Conservation (phyloP, 495 filamentous ascomycete species). For the Aspergillus haitiensis region DNA sequence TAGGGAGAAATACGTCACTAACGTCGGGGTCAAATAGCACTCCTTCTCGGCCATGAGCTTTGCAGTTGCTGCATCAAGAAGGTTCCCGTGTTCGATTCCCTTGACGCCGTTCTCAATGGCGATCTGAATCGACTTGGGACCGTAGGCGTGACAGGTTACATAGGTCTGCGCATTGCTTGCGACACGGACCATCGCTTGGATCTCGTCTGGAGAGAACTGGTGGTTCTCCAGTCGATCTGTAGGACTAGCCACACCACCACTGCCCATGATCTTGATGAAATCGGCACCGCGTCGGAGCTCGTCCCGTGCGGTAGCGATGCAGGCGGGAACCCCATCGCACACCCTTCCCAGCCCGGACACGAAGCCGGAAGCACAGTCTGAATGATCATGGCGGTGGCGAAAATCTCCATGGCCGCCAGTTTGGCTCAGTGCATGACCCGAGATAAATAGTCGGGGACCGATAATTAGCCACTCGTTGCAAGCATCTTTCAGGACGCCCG, state of each 20-base stretch:
- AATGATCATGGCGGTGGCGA: slow-evolving; percentile 35
- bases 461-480: slow-evolving; percentile 51
- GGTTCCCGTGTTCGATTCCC: slow-evolving; percentile 59
- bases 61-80: slow-evolving; percentile 52
- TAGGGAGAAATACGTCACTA: slow-evolving; percentile 54
- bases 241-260: slow-evolving; percentile 53
- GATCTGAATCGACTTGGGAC: slow-evolving; percentile 49
- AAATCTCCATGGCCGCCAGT: slow-evolving; percentile 58
- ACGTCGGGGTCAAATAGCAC: slow-evolving; percentile 52
- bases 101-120: slow-evolving; percentile 55
- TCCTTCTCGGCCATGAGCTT: slow-evolving; percentile 45
- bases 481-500: slow-evolving; percentile 50
- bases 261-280: slow-evolving; percentile 60
- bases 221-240: slow-evolving; percentile 50
- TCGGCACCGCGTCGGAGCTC: slow-evolving; percentile 53
- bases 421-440: slow-evolving; percentile 48
- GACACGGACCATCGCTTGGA: slow-evolving; percentile 49
- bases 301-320: slow-evolving; percentile 50
- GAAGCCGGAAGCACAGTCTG: slow-evolving; percentile 45
- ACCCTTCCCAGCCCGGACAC: slow-evolving; percentile 37
- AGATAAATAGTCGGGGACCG: slow-evolving; percentile 50
- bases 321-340: slow-evolving; percentile 53
- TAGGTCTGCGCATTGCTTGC: slow-evolving; percentile 49
- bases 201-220: slow-evolving; percentile 55
- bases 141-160: slow-evolving; percentile 59